Percentiles rank a stretch among this genome's conserved stretches.
phyloP scores from a whole-genome alignment of 2,329 filamentous ascomycete genomes.

The Microascus cirrosus region DNA sequence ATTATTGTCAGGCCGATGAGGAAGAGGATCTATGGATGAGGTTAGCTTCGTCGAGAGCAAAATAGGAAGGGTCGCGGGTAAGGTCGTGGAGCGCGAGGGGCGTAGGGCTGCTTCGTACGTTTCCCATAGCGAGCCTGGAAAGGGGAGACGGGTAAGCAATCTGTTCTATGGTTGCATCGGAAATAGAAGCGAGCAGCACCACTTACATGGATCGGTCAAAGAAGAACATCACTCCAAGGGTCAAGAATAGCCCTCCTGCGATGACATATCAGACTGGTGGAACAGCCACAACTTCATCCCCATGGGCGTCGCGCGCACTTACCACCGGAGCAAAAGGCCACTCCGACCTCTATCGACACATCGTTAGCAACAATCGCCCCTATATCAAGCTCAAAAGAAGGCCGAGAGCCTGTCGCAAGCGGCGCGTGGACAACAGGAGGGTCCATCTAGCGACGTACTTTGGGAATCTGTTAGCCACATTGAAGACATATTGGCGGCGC shows the following conservation, averaged over 20 bases:
- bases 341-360: constrained; percentile 68
- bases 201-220: constrained; percentile 91
- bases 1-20: constrained; percentile 92
- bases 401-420: neutral
- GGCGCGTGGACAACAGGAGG: neutral
- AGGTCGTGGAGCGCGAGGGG: constrained; percentile 5
- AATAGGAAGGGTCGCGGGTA: constrained; percentile 3
- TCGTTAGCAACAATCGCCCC: neutral
- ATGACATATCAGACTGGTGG: neutral
- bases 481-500: constrained; percentile 53
- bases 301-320: constrained; percentile 31
- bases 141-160: neutral
- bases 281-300: neutral
- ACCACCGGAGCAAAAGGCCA: constrained; percentile 97
- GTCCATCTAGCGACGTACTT: constrained; percentile 49
- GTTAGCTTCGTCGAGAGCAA: constrained; percentile 6
- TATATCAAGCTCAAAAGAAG: neutral
- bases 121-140: constrained; percentile 87
- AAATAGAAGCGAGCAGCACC: neutral
- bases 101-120: constrained; percentile 43
- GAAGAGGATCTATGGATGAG: constrained; percentile 69
- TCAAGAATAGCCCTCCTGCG: constrained; percentile 83
- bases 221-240: constrained; percentile 91
- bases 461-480: constrained; percentile 97
- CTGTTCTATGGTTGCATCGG: neutral